Percentiles rank a stretch among this genome's conserved stretches.
These are phyloP conservation scores for Fusarium xylarioides DNA, from an alignment of 2,329 filamentous ascomycete genomes.

Conservation along the genomic window DNA sequence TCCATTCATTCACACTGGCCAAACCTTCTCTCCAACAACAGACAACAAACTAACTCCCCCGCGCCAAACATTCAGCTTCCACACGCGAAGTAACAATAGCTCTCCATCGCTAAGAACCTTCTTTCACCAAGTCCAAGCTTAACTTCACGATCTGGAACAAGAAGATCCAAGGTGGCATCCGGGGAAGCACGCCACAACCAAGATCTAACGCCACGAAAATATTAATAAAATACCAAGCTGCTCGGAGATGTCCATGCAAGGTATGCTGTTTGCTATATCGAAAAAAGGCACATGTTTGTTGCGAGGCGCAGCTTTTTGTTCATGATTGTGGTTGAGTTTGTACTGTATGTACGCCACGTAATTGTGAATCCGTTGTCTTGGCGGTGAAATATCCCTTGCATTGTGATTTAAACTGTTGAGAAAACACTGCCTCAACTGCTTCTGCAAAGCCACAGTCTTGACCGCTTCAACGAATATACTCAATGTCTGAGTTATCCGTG, in stretches of 20 bases:
- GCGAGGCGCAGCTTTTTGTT: neutral
- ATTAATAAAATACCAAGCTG: neutral
- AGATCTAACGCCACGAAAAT: neutral
- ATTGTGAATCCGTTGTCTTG: neutral
- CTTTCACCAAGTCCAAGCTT: neutral
- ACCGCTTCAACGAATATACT: neutral
- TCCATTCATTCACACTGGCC: neutral
- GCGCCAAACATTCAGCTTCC: neutral
- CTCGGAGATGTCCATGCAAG: neutral
- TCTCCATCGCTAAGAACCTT: neutral
- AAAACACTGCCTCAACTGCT: neutral
- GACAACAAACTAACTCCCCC: neutral
- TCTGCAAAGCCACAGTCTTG: neutral
- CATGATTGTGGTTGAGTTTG: neutral
- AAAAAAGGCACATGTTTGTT: neutral
- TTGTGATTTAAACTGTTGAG: neutral
- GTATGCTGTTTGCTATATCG: neutral
- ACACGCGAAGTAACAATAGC: neutral
- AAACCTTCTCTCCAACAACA: neutral
- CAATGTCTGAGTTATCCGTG: neutral
- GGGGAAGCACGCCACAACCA: neutral
- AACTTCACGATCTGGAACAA: neutral
- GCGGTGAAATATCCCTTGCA: neutral
- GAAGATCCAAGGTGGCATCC: neutral
- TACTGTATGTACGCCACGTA: neutral